Percentiles rank a stretch among this genome's conserved stretches.
Conservation (phyloP, 2,329 filamentous ascomycete species). For the Aspergillus sclerotialis region DNA sequence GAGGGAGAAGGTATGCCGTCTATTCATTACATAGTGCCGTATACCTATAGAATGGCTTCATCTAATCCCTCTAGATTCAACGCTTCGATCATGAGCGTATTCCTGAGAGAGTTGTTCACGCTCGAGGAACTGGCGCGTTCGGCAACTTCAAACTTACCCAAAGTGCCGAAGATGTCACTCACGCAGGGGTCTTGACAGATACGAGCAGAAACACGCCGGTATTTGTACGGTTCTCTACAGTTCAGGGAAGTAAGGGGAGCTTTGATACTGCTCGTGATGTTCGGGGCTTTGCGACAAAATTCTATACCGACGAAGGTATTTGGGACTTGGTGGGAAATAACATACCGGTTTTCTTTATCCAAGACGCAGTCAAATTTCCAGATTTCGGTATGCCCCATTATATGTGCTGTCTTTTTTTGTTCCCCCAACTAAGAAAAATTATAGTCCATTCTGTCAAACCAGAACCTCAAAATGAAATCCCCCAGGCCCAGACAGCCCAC, state of each 20-base stretch:
- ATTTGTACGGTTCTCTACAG: conserved; percentile 68
- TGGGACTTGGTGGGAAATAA: conserved; percentile 70
- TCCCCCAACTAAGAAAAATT: not conserved
- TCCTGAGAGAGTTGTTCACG: conserved; percentile 62
- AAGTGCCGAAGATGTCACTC: conserved; percentile 56
- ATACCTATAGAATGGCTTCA: not conserved
- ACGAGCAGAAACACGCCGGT: conserved; percentile 57
- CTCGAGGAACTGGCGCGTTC: conserved; percentile 58
- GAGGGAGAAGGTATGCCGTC: conserved; percentile 59
- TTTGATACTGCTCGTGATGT: conserved; percentile 74
- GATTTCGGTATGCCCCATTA: conserved; percentile 43
- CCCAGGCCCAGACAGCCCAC: conserved; percentile 43
- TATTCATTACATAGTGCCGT: too few relatives aligned
- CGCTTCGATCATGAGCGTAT: conserved; percentile 72
- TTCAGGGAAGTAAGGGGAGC: conserved; percentile 62
- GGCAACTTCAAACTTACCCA: conserved; percentile 61
- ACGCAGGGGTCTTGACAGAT: conserved; percentile 60
- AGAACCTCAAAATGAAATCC: conserved; percentile 34
- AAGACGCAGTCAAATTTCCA: conserved; percentile 68
- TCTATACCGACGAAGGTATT: conserved; percentile 69
- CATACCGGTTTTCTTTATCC: conserved; percentile 68
- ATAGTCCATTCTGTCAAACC: conserved; percentile 34
- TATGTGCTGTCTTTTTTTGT: not conserved
- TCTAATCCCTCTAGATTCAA: conserved; percentile 30
- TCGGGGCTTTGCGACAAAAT: conserved; percentile 66